Base-by-base conservation (phyloP, 768 basidiomycete species). In the Tylopilus subfusipes region DNA sequence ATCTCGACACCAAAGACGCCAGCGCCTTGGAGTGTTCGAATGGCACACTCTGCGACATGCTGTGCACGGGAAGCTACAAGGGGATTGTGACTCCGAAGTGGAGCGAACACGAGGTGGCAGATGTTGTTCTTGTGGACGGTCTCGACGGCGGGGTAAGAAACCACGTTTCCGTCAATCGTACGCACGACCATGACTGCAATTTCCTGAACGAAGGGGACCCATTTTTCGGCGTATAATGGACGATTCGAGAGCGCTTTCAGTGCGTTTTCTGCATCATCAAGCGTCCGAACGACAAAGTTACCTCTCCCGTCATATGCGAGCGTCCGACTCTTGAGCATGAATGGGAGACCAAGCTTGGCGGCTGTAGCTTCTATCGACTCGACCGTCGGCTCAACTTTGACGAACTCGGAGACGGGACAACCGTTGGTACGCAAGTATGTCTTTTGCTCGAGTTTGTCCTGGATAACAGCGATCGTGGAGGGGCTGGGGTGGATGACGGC, bases 1-100 rank as follows among this genome's bases (percentile, higher is more conserved):
- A 98, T 93, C 71, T 99, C 97, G 1, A 99, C 95, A 2, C 95
- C 97, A 73, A 97, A 98, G 24, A 98, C 82, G 12, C 97, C 97
- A 10, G 94, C 95, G 4, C 95, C 96, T 18, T 82, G 72, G 34
- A 98, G 80, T 8, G 85, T 83, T 55, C 74, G 80, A 22, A 98
- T 80, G 0, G 95, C 93, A 33, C 77, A 74, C 71, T 95, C 91
- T 0, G 96, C 97, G 30, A 95, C 73, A 5, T 66, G 63, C 54
- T 83, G 82, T 16, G 93, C 95, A 43, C 82, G 76, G 9, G 69
- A 69, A 22, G 79, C 72, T 3, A 95, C 73, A 7, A 74, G 68
- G 2, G 80, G 69, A 62, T 89, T 81, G 5, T 67, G 70, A 55
- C 74, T 81, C 18, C 94, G 79, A 25, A 98, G 71, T 1, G 97